Evolutionary conservation across 495 filamentous ascomycete genomes (phyloP).

Genomic region (Podospora australis): DNA sequence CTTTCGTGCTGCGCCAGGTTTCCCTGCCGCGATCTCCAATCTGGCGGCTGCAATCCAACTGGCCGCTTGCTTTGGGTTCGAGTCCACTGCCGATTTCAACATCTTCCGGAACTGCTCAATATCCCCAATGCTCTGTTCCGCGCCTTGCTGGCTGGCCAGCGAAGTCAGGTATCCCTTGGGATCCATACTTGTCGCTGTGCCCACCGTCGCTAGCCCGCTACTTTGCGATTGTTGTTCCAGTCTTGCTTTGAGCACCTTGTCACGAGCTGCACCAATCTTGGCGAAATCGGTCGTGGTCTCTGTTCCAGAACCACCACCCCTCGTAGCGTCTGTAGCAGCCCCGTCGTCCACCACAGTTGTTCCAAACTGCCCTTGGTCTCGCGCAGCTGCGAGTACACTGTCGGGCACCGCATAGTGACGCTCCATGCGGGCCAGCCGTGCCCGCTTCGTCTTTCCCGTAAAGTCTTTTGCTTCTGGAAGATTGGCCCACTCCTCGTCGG

Average conservation of each 20-base stretch:
- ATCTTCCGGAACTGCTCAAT: slow-evolving; percentile 92
- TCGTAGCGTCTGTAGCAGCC: slow-evolving; percentile 42
- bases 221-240: slow-evolving; percentile 81
- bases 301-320: slow-evolving; percentile 56
- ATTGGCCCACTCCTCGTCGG: slow-evolving; percentile 94
- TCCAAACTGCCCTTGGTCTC: slow-evolving; percentile 72
- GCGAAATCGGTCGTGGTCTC: slow-evolving; percentile 86
- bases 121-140: slow-evolving; percentile 84
- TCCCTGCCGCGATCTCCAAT: slow-evolving; percentile 86
- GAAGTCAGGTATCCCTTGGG: slow-evolving; percentile 93
- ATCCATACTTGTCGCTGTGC: slow-evolving; percentile 87
- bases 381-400: slow-evolving; percentile 84
- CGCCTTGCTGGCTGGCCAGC: slow-evolving; percentile 68
- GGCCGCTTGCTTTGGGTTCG: slow-evolving; percentile 90
- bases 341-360: slow-evolving; percentile 81
- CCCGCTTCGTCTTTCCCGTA: slow-evolving; percentile 84
- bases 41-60: slow-evolving; percentile 95
- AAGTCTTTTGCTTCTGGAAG: slow-evolving; percentile 94
- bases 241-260: slow-evolving; percentile 85
- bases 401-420: slow-evolving; percentile 96
- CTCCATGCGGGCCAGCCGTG: slow-evolving; percentile 72
- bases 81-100: slow-evolving; percentile 89
- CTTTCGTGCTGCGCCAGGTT: slow-evolving; percentile 76
- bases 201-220: slow-evolving; percentile 61
- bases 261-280: slow-evolving; percentile 91